Base-by-base conservation (phyloP, 257 asterid genomes). In the Ehretia macrophylla region DNA sequence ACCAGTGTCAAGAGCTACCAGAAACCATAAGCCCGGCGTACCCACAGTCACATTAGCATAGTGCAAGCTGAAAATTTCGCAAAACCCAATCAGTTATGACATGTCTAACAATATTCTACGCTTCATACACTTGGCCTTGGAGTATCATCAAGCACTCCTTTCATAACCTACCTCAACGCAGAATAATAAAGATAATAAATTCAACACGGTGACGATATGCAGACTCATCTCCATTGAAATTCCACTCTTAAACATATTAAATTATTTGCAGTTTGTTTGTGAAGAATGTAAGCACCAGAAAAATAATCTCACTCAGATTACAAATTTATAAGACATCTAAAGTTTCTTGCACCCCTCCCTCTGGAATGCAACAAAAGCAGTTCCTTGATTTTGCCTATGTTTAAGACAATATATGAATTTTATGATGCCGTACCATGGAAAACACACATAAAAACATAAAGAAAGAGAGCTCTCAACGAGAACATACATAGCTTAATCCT, bases 1-100 rank as follows among this genome's bases (percentile, higher is more conserved):
- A 37, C 99, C 99, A 0, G 99, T 93, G 77, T 93, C 99, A 12
- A 93, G 99, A 27, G 99, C 97, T 70, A 93, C 99, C 17, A 89
- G 72, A 64, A 69, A 93, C 55, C 79, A 23, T 18, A 70, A 35
- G 10, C 78, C 60, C 14, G 99, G 99, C 9, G 89, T 85, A 3
- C 99, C 99, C 64, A 93, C 86, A 0, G 77, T 46, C 45, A 93
- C 99, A 64, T 86, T 59, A 54, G 96, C 79, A 69, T 93, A 93
- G 70, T 86, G 95, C 85, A 93, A 83, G 72, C 99, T 92, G 96
- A 75, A 78, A 64, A 59, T 58, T 59, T 47, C 22, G 51, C 56
- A 10, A 55, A 21, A 14, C 51, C 11, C 51, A 17, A 37, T 50
- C 49, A 66, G 17, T 42, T 14, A 42, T 32, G 1, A 21, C 13